These are phyloP conservation scores for Elsinoe australis DNA, from an alignment of 2,329 filamentous ascomycete species.

Conservation along the genomic window DNA sequence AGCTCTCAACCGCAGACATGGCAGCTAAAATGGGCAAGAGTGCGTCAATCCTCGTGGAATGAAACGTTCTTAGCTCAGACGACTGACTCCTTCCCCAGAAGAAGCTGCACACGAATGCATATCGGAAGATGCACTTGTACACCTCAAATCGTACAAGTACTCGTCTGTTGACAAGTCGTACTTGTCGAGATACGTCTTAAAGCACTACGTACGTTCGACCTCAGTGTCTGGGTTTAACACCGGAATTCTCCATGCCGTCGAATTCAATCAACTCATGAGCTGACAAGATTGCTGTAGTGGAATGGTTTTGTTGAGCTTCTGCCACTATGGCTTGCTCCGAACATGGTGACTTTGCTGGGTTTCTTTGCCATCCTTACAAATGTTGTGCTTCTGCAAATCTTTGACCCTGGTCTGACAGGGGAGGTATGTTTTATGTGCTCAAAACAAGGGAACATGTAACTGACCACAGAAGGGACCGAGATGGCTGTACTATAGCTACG, in stretches of 20 bases:
- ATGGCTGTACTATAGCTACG: slow-evolving; percentile 96
- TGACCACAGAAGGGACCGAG: slow-evolving; percentile 56
- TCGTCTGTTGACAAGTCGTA: slow-evolving; percentile 93
- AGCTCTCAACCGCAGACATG: not conserved
- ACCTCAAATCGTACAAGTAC: slow-evolving; percentile 95
- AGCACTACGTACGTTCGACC: slow-evolving; percentile 70
- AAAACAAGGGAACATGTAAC: not conserved
- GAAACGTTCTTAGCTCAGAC: too few species aligned
- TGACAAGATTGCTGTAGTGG: slow-evolving; percentile 57
- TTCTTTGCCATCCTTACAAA: slow-evolving; percentile 92
- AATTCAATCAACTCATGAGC: not conserved
- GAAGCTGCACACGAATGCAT: slow-evolving; percentile 62
- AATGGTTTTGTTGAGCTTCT: slow-evolving; percentile 88
- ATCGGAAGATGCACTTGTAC: slow-evolving; percentile 81
- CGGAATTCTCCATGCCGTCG: not conserved
- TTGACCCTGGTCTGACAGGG: slow-evolving; percentile 83
- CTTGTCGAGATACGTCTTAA: slow-evolving; percentile 86
- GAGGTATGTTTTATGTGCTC: slow-evolving; percentile 53
- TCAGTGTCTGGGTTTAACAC: not conserved
- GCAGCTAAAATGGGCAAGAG: slow-evolving; percentile 15
- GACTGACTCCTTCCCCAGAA: too few species aligned
- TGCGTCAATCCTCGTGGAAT: too few species aligned
- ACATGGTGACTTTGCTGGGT: slow-evolving; percentile 91
- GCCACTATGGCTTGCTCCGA: slow-evolving; percentile 93
- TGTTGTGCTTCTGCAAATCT: slow-evolving; percentile 64